Percentiles rank a stretch among this genome's conserved stretches.
Evolutionary conservation across 2,329 filamentous ascomycete genomes (phyloP).

Genomic region (Dactylellina parvicollis): DNA sequence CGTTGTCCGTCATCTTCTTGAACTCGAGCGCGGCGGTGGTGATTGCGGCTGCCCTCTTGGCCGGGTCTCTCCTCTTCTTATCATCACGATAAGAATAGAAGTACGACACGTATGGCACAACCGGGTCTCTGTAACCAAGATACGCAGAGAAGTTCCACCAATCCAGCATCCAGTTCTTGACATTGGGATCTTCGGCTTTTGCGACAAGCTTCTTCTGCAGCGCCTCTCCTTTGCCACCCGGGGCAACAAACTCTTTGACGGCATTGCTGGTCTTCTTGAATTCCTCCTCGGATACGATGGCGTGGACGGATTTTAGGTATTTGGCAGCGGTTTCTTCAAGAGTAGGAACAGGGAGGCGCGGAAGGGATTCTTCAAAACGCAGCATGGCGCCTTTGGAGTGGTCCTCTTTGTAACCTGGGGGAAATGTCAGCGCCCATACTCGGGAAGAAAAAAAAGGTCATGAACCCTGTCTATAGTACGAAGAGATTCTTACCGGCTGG

Average conservation of each 20-base stretch:
- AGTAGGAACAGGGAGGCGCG: slow-evolving; percentile 79
- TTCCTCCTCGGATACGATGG: slow-evolving; percentile 75
- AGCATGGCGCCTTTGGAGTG: slow-evolving; percentile 81
- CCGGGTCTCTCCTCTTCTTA: slow-evolving; percentile 82
- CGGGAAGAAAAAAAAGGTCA: not conserved
- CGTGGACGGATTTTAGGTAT: slow-evolving; percentile 82
- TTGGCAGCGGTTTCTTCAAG: slow-evolving; percentile 83
- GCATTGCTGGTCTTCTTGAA: slow-evolving; percentile 79
- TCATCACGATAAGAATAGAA: slow-evolving; percentile 99
- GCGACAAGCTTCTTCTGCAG: slow-evolving; percentile 89
- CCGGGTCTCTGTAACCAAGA: slow-evolving; percentile 89
- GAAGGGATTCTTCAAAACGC: slow-evolving; percentile 85
- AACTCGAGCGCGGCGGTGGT: slow-evolving; percentile 87
- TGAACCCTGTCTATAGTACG: not conserved
- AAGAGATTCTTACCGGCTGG: slow-evolving; percentile 32
- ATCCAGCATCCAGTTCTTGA: slow-evolving; percentile 93
- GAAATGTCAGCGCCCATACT: slow-evolving; percentile 26
- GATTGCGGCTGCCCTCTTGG: slow-evolving; percentile 91
- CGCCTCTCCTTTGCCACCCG: slow-evolving; percentile 81
- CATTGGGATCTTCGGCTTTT: slow-evolving; percentile 78
- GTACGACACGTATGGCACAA: slow-evolving; percentile 98
- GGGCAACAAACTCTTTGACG: slow-evolving; percentile 85
- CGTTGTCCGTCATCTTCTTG: slow-evolving; percentile 87
- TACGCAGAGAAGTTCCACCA: slow-evolving; percentile 99
- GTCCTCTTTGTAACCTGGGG: slow-evolving; percentile 79